phyloP scores from a whole-genome alignment of 768 basidiomycete species.

The Rhodosporidiobolus sp. region DNA sequence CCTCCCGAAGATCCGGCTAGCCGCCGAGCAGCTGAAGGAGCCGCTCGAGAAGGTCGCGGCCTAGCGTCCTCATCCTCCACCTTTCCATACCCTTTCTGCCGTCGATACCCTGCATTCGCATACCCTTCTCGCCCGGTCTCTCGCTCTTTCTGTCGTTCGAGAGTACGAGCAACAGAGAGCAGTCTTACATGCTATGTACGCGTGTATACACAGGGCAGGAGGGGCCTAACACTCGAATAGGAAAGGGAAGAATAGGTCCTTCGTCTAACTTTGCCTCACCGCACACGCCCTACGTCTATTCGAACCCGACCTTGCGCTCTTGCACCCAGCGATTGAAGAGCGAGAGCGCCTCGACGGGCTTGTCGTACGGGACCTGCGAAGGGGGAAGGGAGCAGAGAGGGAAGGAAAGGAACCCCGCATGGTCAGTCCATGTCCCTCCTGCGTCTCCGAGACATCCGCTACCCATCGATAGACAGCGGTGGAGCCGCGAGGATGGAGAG shows the following conservation, averaged over 20 bases:
- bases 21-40: background rate
- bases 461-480: background rate
- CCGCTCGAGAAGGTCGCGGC: constrained; percentile 1
- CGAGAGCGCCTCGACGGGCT: constrained; percentile 36
- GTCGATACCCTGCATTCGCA: background rate
- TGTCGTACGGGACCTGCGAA: constrained; percentile 39
- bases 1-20: background rate
- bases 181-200: background rate
- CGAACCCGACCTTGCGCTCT: constrained; percentile 17
- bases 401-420: too few relatives aligned
- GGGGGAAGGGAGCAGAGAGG: background rate
- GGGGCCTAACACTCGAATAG: too few relatives aligned
- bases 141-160: too few relatives aligned
- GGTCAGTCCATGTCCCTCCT: too few relatives aligned
- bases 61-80: background rate
- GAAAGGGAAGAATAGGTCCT: too few relatives aligned
- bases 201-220: too few relatives aligned
- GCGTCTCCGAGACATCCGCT: too few relatives aligned
- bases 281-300: background rate
- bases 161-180: too few relatives aligned
- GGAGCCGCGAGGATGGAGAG: background rate
- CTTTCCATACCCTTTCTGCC: background rate
- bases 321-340: constrained; percentile 35
- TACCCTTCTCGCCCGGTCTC: background rate
- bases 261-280: too few relatives aligned